Conservation (phyloP, 192 early-diverging fungal species). For the Rhizoclosmatium globosum region DNA sequence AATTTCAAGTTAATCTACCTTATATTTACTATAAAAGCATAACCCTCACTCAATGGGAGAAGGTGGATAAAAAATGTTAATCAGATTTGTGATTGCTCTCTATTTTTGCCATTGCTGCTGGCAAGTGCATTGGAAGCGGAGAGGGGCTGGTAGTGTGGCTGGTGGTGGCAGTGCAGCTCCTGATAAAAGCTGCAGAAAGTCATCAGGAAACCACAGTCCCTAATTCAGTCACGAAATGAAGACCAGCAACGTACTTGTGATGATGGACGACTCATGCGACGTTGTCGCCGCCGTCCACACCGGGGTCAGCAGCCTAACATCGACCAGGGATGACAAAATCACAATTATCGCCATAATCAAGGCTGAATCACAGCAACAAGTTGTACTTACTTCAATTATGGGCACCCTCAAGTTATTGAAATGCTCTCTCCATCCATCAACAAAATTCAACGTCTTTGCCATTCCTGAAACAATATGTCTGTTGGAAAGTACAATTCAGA, state of each 20-base stretch:
- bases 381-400: background rate
- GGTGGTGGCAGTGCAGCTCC: background rate
- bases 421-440: background rate
- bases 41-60: too few relatives aligned
- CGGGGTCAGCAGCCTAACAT: background rate
- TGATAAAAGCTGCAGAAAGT: background rate
- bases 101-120: too few relatives aligned
- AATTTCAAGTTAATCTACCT: too few relatives aligned
- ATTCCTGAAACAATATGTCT: background rate
- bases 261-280: background rate
- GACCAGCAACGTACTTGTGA: background rate
- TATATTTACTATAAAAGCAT: too few relatives aligned
- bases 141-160: background rate
- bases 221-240: background rate
- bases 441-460: background rate
- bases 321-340: background rate
- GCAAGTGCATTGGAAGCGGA: too few relatives aligned
- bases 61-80: too few relatives aligned
- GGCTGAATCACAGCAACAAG: background rate
- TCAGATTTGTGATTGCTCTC: too few relatives aligned
- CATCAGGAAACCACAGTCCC: background rate
- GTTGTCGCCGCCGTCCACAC: background rate
- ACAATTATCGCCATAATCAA: background rate
- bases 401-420: background rate
- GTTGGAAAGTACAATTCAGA: background rate